Percentiles rank a stretch among this genome's conserved stretches.
Conservation (phyloP, 805 yeast genomes). For the Saturnispora bothae region DNA sequence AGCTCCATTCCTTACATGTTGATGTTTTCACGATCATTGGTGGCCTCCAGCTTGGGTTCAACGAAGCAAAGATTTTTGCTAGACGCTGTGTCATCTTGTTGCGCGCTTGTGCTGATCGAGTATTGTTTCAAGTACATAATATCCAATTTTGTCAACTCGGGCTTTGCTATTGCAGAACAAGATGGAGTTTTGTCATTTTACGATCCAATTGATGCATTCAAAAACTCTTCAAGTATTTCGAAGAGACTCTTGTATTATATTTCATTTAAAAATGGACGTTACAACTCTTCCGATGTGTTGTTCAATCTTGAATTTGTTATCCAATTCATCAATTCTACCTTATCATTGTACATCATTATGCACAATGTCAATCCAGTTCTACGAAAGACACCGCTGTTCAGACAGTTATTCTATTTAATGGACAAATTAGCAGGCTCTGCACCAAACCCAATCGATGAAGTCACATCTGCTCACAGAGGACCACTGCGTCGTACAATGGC, state of each 20-base stretch:
- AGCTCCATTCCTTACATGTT: conserved; percentile 20
- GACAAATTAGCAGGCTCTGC: conserved; percentile 1
- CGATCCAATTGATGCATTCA: conserved; percentile 8
- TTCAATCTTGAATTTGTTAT: conserved; percentile 20
- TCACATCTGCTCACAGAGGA: background rate
- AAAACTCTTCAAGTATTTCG: conserved; percentile 7
- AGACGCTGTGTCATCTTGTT: conserved; percentile 22
- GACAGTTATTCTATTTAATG: conserved; percentile 5
- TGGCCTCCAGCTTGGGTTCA: conserved; percentile 27
- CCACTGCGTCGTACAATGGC: too few relatives aligned
- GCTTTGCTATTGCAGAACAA: conserved; percentile 8
- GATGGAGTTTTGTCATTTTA: conserved; percentile 3
- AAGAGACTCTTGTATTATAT: conserved; percentile 15
- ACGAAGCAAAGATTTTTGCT: conserved; percentile 19
- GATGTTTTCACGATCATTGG: conserved; percentile 24
- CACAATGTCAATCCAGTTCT: conserved; percentile 22
- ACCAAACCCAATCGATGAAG: background rate
- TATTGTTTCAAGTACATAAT: conserved; percentile 8
- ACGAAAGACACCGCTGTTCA: conserved; percentile 10
- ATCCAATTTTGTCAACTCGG: conserved; percentile 11
- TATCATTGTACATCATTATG: conserved; percentile 24
- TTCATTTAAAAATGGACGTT: conserved; percentile 14
- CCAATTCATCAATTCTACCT: conserved; percentile 21
- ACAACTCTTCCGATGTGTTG: conserved; percentile 13
- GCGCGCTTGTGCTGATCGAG: conserved; percentile 16